A percentile compares a stretch with the other conserved stretches of the same genome.
These are phyloP conservation scores for Aspergillus quadrilineatus DNA, from an alignment of 2,329 filamentous ascomycete species.

Conservation along the genomic window DNA sequence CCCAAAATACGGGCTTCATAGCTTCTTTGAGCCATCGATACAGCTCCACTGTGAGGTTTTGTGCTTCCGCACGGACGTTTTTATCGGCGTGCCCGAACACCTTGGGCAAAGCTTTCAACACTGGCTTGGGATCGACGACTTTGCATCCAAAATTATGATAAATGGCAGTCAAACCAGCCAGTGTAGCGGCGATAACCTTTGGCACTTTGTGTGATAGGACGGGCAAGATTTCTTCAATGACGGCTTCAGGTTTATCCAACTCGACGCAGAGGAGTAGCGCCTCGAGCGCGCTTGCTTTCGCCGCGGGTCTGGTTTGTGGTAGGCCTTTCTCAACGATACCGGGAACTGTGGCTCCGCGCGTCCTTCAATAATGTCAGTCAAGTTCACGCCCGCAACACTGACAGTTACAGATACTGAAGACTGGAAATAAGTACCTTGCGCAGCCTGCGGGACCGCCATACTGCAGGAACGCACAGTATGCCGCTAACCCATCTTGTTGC, in stretches of 20 bases:
- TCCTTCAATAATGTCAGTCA: conserved; percentile 48
- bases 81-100: conserved; percentile 96
- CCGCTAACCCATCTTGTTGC: conserved; percentile 85
- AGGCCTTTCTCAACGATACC: conserved; percentile 90
- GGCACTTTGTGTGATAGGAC: conserved; percentile 83
- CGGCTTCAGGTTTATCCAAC: conserved; percentile 76
- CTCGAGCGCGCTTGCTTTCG: conserved; percentile 83
- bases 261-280: conserved; percentile 86
- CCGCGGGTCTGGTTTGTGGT: conserved; percentile 79
- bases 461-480: conserved; percentile 88
- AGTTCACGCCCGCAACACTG: neutral
- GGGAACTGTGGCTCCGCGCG: conserved; percentile 70
- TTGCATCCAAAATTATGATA: conserved; percentile 96
- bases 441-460: conserved; percentile 80
- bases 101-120: conserved; percentile 84
- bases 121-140: conserved; percentile 85
- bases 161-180: conserved; percentile 76
- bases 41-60: conserved; percentile 85
- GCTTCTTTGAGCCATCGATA: conserved; percentile 97
- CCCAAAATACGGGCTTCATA: conserved; percentile 98
- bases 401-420: neutral
- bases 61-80: conserved; percentile 92
- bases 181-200: conserved; percentile 75
- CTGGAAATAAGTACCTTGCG: conserved; percentile 53
- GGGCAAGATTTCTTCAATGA: conserved; percentile 87